phyloP scores from a whole-genome alignment of 2,329 filamentous ascomycete genomes.

The Colletotrichum australisinense region DNA sequence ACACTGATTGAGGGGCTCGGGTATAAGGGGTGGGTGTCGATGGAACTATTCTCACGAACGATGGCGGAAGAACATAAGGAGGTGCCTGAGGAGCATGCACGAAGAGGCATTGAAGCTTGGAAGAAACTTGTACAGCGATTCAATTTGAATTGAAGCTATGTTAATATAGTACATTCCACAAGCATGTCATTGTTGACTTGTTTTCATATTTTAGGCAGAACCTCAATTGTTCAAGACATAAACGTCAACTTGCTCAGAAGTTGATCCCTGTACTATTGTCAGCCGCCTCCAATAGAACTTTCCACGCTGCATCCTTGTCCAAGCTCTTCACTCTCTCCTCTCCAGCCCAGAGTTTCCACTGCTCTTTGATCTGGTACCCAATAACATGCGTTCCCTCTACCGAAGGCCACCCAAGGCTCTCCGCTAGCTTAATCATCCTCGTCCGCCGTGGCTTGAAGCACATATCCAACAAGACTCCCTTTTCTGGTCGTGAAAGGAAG shows the following conservation, averaged over 20 bases:
- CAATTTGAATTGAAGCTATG: background rate
- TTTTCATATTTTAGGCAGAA: no score
- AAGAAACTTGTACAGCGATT: conserved; percentile 43
- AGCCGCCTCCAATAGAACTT: conserved; percentile 44
- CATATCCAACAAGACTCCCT: conserved; percentile 53
- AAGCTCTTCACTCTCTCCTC: conserved; percentile 41
- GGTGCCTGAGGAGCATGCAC: conserved; percentile 64
- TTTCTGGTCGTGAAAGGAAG: conserved; percentile 41
- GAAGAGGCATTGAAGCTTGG: conserved; percentile 63
- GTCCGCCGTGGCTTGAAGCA: conserved; percentile 54
- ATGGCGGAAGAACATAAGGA: conserved; percentile 55
- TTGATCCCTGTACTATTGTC: conserved; percentile 47
- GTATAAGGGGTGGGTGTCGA: conserved; percentile 51
- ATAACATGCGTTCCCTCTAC: conserved; percentile 55
- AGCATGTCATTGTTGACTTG: background rate
- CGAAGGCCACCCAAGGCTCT: conserved; percentile 46
- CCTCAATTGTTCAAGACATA: background rate
- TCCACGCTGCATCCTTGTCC: conserved; percentile 45
- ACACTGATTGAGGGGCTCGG: background rate
- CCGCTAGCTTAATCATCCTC: conserved; percentile 47
- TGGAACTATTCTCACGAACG: conserved; percentile 68
- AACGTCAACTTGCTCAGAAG: conserved; percentile 24
- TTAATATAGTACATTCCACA: no score
- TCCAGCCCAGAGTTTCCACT: conserved; percentile 51
- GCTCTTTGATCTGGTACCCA: conserved; percentile 52